These are phyloP conservation scores for California macrophylla DNA, from an alignment of 441 rosid genomes.

Conservation along the genomic window DNA sequence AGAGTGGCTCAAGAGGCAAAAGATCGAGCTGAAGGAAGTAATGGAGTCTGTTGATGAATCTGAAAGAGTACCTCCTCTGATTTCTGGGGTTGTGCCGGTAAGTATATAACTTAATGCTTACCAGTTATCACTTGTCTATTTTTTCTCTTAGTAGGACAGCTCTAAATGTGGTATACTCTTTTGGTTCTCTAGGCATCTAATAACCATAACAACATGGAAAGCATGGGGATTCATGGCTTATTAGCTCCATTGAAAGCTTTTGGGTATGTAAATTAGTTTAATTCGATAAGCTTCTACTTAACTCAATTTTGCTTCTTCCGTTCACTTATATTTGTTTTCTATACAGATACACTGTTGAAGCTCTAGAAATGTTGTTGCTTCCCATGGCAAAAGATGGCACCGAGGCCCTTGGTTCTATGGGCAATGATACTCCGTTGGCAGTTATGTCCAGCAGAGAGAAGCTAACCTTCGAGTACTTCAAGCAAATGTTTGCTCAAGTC, in stretches of 20 bases:
- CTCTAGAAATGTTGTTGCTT: slow-evolving; percentile 95
- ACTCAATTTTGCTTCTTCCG: slow-evolving; percentile 11
- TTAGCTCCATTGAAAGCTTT: slow-evolving; percentile 91
- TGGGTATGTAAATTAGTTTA: slow-evolving; percentile 51
- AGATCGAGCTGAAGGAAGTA: slow-evolving; percentile 69
- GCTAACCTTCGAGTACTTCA: slow-evolving; percentile 87
- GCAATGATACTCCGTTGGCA: slow-evolving; percentile 96
- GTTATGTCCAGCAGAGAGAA: slow-evolving; percentile 94
- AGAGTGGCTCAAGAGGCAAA: slow-evolving; percentile 88
- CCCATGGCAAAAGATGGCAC: slow-evolving; percentile 98
- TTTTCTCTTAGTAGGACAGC: neutral
- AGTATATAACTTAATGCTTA: slow-evolving; percentile 13
- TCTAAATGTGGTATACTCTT: slow-evolving; percentile 8
- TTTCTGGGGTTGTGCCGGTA: slow-evolving; percentile 68
- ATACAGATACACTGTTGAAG: slow-evolving; percentile 91
- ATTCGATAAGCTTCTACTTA: neutral
- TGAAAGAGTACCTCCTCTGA: slow-evolving; percentile 47
- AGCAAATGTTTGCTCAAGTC: slow-evolving; percentile 99
- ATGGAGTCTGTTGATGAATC: slow-evolving; percentile 58
- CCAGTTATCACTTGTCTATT: neutral
- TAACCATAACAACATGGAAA: slow-evolving; percentile 76
- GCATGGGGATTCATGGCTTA: slow-evolving; percentile 87
- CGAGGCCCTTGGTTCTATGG: slow-evolving; percentile 99
- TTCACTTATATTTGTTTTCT: slow-evolving; percentile 15
- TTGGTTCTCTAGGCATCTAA: slow-evolving; percentile 46